These are phyloP conservation scores for Pythium brachiatum DNA, from an alignment of 352 stramenopile genomes.

Conservation along the genomic window DNA sequence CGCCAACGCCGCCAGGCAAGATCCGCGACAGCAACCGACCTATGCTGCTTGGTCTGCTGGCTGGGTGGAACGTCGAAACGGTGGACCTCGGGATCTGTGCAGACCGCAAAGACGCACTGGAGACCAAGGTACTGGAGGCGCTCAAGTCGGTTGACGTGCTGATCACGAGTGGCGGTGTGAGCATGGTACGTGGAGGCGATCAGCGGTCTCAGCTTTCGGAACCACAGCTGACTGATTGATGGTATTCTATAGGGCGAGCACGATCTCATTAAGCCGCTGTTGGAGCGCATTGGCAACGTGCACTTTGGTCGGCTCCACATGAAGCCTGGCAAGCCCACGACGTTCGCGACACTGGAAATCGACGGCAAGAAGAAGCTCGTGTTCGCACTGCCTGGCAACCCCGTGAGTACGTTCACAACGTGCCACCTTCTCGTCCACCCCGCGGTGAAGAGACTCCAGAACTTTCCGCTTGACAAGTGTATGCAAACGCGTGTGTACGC, in stretches of 20 bases:
- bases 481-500: conserved; percentile 50
- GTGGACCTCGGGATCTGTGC: conserved; percentile 73
- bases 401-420: conserved; percentile 94
- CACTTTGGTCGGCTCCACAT: conserved; percentile 96
- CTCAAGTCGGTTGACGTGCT: conserved; percentile 86
- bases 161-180: conserved; percentile 95
- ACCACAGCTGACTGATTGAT: neutral
- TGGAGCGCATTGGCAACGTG: conserved; percentile 83
- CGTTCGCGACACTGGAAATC: conserved; percentile 89
- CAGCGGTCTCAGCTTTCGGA: too few relatives aligned
- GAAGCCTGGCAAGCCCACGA: conserved; percentile 98
- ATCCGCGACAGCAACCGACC: conserved; percentile 96
- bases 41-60: conserved; percentile 83
- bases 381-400: conserved; percentile 97
- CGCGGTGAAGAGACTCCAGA: conserved; percentile 86
- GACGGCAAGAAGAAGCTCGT: conserved; percentile 68
- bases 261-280: conserved; percentile 92
- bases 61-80: conserved; percentile 42
- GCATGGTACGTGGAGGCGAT: conserved; percentile 69
- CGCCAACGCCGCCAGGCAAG: conserved; percentile 48
- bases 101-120: conserved; percentile 59
- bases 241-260: conserved; percentile 62
- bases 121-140: conserved; percentile 41
- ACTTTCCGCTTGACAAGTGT: conserved; percentile 49
- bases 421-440: conserved; percentile 93